phyloP scores from a whole-genome alignment of 2,329 filamentous ascomycete genomes.

The Pyricularia grisea region DNA sequence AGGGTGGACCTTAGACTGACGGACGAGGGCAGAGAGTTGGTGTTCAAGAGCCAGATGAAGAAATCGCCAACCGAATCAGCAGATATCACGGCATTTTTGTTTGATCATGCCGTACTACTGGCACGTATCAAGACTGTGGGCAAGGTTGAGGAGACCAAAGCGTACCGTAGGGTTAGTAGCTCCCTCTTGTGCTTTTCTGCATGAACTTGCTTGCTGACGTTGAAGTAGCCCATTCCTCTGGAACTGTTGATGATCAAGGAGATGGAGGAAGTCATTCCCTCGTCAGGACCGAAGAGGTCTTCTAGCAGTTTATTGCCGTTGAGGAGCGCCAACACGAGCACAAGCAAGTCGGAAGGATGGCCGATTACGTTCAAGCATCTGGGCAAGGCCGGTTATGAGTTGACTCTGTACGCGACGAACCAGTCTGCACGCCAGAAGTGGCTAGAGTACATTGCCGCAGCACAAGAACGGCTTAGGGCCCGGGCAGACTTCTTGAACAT shows the following conservation, averaged over 20 bases:
- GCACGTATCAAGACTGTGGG: slow-evolving; percentile 87
- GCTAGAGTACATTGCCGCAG: slow-evolving; percentile 88
- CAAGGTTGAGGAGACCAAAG: slow-evolving; percentile 89
- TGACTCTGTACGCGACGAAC: slow-evolving; percentile 79
- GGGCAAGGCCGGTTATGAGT: slow-evolving; percentile 89
- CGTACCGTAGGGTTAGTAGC: slow-evolving; percentile 62
- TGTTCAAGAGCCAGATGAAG: slow-evolving; percentile 92
- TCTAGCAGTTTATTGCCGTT: slow-evolving; percentile 73
- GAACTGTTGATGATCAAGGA: slow-evolving; percentile 89
- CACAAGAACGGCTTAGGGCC: slow-evolving; percentile 78
- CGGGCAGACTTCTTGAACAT: slow-evolving; percentile 88
- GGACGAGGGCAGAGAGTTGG: slow-evolving; percentile 82
- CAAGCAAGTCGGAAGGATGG: slow-evolving; percentile 65
- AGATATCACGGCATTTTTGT: slow-evolving; percentile 90
- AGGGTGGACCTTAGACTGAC: slow-evolving; percentile 90
- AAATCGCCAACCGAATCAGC: slow-evolving; percentile 81
- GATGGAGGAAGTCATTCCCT: slow-evolving; percentile 93
- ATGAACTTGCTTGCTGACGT: slow-evolving; percentile 11
- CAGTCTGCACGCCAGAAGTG: slow-evolving; percentile 87
- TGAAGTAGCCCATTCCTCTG: slow-evolving; percentile 69
- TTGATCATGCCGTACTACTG: slow-evolving; percentile 89
- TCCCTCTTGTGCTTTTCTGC: background rate
- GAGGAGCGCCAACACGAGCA: slow-evolving; percentile 35
- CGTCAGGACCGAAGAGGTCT: slow-evolving; percentile 73
- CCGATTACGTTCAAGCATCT: slow-evolving; percentile 95